Evolutionary conservation across 495 filamentous ascomycete species (phyloP).

Genomic region (Aspergillus mulundensis): DNA sequence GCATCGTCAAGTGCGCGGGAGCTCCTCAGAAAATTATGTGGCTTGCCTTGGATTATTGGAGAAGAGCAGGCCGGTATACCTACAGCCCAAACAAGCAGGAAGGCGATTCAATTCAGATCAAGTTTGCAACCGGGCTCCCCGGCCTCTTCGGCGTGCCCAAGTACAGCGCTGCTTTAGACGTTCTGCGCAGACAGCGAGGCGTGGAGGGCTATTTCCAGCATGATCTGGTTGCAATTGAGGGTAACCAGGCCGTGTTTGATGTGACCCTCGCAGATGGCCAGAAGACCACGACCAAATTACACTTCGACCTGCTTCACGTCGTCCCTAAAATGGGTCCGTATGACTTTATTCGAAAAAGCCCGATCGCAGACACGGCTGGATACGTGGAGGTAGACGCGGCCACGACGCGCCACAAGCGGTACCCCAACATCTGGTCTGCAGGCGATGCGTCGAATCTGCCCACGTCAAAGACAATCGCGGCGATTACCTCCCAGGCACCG

Average conservation of each 20-base stretch:
- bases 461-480: constrained; percentile 65
- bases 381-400: constrained; percentile 61
- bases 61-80: constrained; percentile 54
- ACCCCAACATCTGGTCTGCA: constrained; percentile 60
- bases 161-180: constrained; percentile 58
- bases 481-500: constrained; percentile 59
- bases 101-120: constrained; percentile 50
- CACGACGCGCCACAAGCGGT: constrained; percentile 58
- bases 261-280: neutral
- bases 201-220: constrained; percentile 66
- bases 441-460: constrained; percentile 65
- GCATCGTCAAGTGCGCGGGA: constrained; percentile 64
- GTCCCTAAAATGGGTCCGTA: constrained; percentile 60
- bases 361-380: constrained; percentile 55
- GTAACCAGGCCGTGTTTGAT: constrained; percentile 51
- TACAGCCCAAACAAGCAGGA: constrained; percentile 20
- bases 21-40: constrained; percentile 70
- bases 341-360: constrained; percentile 53
- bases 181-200: constrained; percentile 56
- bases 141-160: constrained; percentile 68
- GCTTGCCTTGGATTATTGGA: constrained; percentile 65
- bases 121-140: constrained; percentile 58
- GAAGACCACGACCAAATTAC: constrained; percentile 39
- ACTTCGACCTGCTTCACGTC: constrained; percentile 60
- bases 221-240: constrained; percentile 60